Base-by-base conservation (phyloP, 768 basidiomycete genomes). In the Russula sp. region DNA sequence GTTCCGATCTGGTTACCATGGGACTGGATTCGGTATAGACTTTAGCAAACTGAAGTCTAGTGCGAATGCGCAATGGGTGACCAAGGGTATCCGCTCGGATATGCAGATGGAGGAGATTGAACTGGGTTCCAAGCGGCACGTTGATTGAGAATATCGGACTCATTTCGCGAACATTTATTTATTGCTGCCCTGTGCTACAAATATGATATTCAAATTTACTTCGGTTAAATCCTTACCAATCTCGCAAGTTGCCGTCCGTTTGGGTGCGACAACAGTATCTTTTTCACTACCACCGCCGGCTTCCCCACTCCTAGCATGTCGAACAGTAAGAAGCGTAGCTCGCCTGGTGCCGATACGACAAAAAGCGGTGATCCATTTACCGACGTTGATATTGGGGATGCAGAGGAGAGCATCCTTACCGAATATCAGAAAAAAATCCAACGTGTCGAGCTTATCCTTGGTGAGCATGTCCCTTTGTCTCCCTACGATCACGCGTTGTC, bases 41-140 rank as follows among this genome's bases (percentile, higher is more conserved):
- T 66, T 69, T 20, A 68, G 67, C 52, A 76, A 72, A 67, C 62
- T 77, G 59, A 72, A 73, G 67, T 68, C 76, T 60, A 76, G 75
- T 57, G 71, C 76, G 69, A 66, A 74, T 61, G 67, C 74, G 65
- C 79, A 79, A 71, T 78, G 74, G 51, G 75, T 76, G 71, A 79
- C 77, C 72, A 70, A 70, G 10, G 68, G 73, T 36, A 60, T 72
- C 24, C 70, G 74, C 60, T 70, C 68, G 30, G 75, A 74, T 73
- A 71, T 75, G 74, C 52, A 74, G 73, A 57, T 81, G 60, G 89
- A 89, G 68, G 89, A 91, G 74, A 81, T 92, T 46, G 92, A 94
- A 78, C 81, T 93, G 79, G 92, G 89, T 24, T 79, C 81, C 62
- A 92, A 88, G 78, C 92, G 90, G 76, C 82, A 90, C 65, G 80